Evolutionary conservation across 176 grass and related monocot species (phyloP).

Genomic region (Triticum timopheevii): DNA sequence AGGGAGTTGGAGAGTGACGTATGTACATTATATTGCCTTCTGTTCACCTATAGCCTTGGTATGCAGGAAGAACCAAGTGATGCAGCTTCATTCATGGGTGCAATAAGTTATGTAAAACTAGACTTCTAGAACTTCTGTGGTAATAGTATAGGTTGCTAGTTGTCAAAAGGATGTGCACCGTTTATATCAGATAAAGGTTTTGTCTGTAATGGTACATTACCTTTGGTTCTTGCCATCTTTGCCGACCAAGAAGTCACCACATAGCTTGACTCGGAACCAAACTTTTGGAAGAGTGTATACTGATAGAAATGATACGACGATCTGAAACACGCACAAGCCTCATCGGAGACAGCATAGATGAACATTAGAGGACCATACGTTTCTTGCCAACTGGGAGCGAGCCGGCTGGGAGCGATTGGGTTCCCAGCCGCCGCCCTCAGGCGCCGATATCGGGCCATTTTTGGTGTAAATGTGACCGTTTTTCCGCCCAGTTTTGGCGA

Average conservation of each 20-base stretch:
- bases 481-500: no score
- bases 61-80: conserved; percentile 31
- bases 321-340: conserved; percentile 18
- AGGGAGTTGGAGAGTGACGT: conserved; percentile 23
- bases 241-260: conserved; percentile 22
- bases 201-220: conserved; percentile 24
- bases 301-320: neutral
- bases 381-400: neutral
- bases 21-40: conserved; percentile 60
- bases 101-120: conserved; percentile 56
- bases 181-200: conserved; percentile 30
- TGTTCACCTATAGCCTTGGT: conserved; percentile 42
- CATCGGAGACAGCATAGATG: neutral
- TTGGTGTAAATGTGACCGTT: no score
- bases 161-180: conserved; percentile 45
- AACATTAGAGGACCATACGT: neutral
- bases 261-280: conserved; percentile 9
- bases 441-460: no score
- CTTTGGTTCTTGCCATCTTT: conserved; percentile 28
- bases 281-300: neutral
- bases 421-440: no score
- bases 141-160: conserved; percentile 58
- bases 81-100: conserved; percentile 20
- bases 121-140: conserved; percentile 51
- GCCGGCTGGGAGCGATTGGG: no score